phyloP scores from a whole-genome alignment of 1,139 yeast species.

The Pneumocystis sp. region DNA sequence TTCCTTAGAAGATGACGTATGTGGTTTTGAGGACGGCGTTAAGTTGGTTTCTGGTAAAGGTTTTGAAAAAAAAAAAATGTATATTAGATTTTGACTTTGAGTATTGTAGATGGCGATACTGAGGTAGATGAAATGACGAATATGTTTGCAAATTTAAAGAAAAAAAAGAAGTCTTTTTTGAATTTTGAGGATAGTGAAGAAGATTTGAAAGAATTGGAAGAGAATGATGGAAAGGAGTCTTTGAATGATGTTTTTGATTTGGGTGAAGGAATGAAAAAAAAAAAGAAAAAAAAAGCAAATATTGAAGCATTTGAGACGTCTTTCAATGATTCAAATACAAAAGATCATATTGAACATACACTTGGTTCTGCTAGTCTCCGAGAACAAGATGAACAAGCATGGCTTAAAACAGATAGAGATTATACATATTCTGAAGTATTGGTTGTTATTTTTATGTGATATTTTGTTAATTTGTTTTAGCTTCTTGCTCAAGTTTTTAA shows the following conservation, averaged over 20 bases:
- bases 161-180: conserved; percentile 34
- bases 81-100: background rate
- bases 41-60: background rate
- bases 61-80: background rate
- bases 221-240: conserved; percentile 23
- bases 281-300: background rate
- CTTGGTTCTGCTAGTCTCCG: conserved; percentile 2
- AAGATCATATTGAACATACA: conserved; percentile 10
- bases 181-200: conserved; percentile 20
- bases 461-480: background rate
- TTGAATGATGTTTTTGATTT: background rate
- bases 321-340: conserved; percentile 6
- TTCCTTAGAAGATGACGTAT: background rate
- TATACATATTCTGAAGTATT: conserved; percentile 66
- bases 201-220: conserved; percentile 22
- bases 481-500: conserved; percentile 30
- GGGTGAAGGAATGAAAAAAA: background rate
- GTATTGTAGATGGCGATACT: conserved; percentile 20
- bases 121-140: conserved; percentile 30
- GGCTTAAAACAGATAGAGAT: conserved; percentile 31
- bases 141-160: conserved; percentile 34
- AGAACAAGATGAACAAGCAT: conserved; percentile 6
- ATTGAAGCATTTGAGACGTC: background rate
- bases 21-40: background rate
- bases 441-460: conserved; percentile 42